Evolutionary conservation across 1,284 basidiomycete genomes (phyloP), one percentile per base, ranked within the genome.

Genomic region (Ustilago vetiveriae): DNA sequence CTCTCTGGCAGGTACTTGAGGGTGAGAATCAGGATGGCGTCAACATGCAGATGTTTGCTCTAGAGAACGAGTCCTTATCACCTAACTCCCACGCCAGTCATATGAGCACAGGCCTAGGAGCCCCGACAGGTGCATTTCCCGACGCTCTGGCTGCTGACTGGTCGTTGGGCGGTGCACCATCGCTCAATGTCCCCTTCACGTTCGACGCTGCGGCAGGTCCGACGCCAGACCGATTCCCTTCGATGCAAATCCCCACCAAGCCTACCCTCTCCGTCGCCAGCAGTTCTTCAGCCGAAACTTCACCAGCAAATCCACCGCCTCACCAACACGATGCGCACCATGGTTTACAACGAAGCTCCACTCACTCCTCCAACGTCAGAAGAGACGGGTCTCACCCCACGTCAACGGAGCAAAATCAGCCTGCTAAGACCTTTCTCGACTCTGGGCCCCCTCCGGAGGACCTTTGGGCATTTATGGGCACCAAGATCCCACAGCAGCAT

Each of bases 11-110:
- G 26, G 68, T 71, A 1, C 51, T 71, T 26, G 68, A 71, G 19
- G 63, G 68, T 6, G 67, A 70, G 21, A 64, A 64, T 13, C 67
- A 70, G 45, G 67, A 70, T 22, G 57, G 54, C 37, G 65, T 45
- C 45, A 63, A 68, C 40, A 71, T 65, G 57, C 63, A 65, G 22
- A 63, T 65, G 57, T 71, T 71, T 46, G 63, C 68, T 5, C 54
- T 71, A 32, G 68, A 71, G n/a, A 62, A 53, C 39, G 68, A 71
- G 19, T 54, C 54, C 6, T 27, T 62, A 9, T 71, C 68, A 16
- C 68, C 68, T 9, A 53, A 65, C 27, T 59, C 62, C 22, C 49
- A 54, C 33, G 68, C 26, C 9, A 65, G 67, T 37, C 47, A 52
- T 26, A 7, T 59, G 23, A 52, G 60, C 49, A 35, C 48, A 14